phyloP scores from a whole-genome alignment of 805 yeast genomes.

The Sugiyamaella floridensis region DNA sequence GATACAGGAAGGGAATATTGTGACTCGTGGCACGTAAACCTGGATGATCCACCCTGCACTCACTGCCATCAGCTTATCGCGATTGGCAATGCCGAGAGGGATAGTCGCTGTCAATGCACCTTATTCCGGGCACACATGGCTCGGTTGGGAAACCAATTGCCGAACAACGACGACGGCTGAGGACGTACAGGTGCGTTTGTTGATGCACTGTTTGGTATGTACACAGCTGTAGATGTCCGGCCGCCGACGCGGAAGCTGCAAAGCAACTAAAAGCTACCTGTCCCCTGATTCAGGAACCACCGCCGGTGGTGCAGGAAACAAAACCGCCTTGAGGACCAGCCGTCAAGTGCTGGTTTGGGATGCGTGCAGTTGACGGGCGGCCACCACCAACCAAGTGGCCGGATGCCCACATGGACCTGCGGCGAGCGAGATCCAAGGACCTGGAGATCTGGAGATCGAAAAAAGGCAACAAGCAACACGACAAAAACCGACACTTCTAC shows the following conservation, averaged over 20 bases:
- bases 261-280: not conserved
- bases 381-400: not conserved
- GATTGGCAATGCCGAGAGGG: not conserved
- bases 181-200: too few relatives aligned
- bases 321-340: not conserved
- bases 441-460: too few relatives aligned
- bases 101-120: not conserved
- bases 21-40: too few relatives aligned
- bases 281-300: not conserved
- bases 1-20: too few relatives aligned
- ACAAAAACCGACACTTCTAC: too few relatives aligned
- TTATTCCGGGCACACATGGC: not conserved
- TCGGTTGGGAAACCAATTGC: not conserved
- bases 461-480: too few relatives aligned
- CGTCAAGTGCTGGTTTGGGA: not conserved
- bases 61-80: too few relatives aligned
- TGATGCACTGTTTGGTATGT: too few relatives aligned
- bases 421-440: not conserved
- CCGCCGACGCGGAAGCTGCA: not conserved
- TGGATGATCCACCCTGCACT: too few relatives aligned
- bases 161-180: too few relatives aligned
- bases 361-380: not conserved
- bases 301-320: not conserved
- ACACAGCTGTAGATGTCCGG: too few relatives aligned
- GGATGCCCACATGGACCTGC: not conserved